Base-by-base conservation (phyloP, 225 moss, liverwort and hornwort species). In the Thuidium tamariscinum region DNA sequence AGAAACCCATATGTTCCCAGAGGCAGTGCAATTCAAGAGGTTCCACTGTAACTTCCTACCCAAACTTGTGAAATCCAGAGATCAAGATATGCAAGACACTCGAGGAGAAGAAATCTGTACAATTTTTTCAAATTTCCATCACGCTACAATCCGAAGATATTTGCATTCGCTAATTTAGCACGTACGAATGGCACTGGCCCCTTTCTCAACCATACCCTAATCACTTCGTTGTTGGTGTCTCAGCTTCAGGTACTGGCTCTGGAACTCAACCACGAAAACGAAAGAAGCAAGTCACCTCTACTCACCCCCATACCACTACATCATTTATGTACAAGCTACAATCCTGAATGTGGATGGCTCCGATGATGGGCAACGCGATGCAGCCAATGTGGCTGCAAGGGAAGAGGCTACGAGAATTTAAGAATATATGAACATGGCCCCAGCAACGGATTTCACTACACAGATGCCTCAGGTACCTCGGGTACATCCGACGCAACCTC, bases 381-480 rank as follows among this genome's bases (percentile, higher is more conserved):
- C 88, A 85, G 74, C 65, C 84, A 85, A 88, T 84, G 88, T 79
- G 88, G 61, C 84, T 61, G 83, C 76, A 67, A 76, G 64, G 55
- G 39, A 72, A 64, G 62, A 54, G 37, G 83, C 25, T 13, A 69
- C 71, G 80, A 80, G 74, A 76, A 81, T 87, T 80, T 54, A 42
- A 66, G 81, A 81, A 81, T 81, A 66, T 61, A 80, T 80, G 23
- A 46, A 62, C 80, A 80, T 32, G 66, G 60, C 9, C 8, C 42
- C 70, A 30, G 37, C 7, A 64, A 86, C 29, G 72, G 78, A 66
- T 59, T 48, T 34, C 18, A 56, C 79, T 82, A 86, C 70, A 78
- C 39, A 36, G 83, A 73, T 2, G 74, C 29, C 48, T 72, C 73
- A 1, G 71, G 34, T 46, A 63, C 48, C 21, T 52, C 71, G 34